Evolutionary conservation across 768 basidiomycete species (phyloP), one percentile per base, ranked within the genome.

Genomic region (Hypholoma sublateritium): DNA sequence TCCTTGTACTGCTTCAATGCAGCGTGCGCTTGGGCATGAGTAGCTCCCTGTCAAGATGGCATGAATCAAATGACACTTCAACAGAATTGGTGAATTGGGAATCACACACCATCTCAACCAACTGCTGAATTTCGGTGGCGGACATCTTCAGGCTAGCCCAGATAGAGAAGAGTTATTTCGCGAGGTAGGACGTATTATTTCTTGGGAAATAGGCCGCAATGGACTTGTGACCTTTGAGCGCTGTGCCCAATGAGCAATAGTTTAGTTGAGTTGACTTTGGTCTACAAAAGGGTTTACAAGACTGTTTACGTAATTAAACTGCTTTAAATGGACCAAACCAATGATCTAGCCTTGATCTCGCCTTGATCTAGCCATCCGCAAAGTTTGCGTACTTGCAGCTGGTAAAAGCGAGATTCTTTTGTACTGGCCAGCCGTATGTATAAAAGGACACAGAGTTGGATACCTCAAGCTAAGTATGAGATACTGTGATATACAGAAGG

Each of bases 1-100:
- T 98, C 94, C 59, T 85, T 90, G 68, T 89, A 82, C 65, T 86
- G 85, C 59, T 79, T 82, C 67, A 97, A 72, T 16, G 95, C 95
- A 28, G 89, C 91, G 63, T 83, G 83, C 39, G 95, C 95, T 74
- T 95, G 91, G 12, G 85, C 83, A 11, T 73, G 69, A 0, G 89
- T 91, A 28, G 93, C 93, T 62, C 95, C 95, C 95, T 95, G 56
- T 37, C 54, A 47, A 53, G 22, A 35, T 19, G 14, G 19, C 43
- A 52, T 21, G 25, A 51, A 13, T 56, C 28, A 51, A 39, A 37
- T 35, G 19, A 19, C 9, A 22, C 36, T 55, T 19, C n/a, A n/a
- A n/a, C n/a, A 22, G 17, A 17, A 25, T n/a, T 21, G 13, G 25
- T 8, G 49, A 22, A 56, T 24, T n/a, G 34, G 32, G 19, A 45